These are phyloP conservation scores for Schizophyllum commune DNA, from an alignment of 1,284 basidiomycete species.

Conservation along the genomic window DNA sequence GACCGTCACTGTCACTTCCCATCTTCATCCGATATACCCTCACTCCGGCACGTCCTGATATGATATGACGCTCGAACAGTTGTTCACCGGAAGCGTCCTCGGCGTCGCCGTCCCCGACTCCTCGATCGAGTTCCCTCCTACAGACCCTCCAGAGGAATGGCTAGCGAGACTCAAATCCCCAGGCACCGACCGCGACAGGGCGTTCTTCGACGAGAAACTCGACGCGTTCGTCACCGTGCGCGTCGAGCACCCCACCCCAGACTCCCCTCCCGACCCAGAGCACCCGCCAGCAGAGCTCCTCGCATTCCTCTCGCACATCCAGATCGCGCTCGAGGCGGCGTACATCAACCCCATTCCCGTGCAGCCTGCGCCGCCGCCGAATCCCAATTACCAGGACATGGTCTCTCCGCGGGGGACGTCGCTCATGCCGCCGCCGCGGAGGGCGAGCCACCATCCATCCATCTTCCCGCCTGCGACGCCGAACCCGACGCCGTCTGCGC, in stretches of 20 bases:
- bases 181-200: slow-evolving; percentile 42
- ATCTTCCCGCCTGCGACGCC: slow-evolving; percentile 73
- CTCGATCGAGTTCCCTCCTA: slow-evolving; percentile 50
- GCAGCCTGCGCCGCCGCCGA: slow-evolving; percentile 14
- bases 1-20: too few relatives aligned
- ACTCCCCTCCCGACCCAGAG: slow-evolving; percentile 24
- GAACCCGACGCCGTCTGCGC: slow-evolving; percentile 63
- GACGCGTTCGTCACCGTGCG: slow-evolving; percentile 54
- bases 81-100: slow-evolving; percentile 57
- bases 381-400: slow-evolving; percentile 16
- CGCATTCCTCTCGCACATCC: slow-evolving; percentile 60
- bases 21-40: too few relatives aligned
- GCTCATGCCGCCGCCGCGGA: slow-evolving; percentile 41
- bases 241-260: slow-evolving; percentile 33
- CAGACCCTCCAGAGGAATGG: slow-evolving; percentile 45
- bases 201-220: slow-evolving; percentile 78
- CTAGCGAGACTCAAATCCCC: slow-evolving; percentile 33
- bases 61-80: slow-evolving; percentile 32
- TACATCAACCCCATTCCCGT: slow-evolving; percentile 56
- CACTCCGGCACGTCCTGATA: too few relatives aligned
- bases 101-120: slow-evolving; percentile 63
- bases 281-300: slow-evolving; percentile 51
- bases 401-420: slow-evolving; percentile 27
- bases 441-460: slow-evolving; percentile 41
- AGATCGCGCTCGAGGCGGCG: slow-evolving; percentile 73